Conservation (phyloP, 2,329 filamentous ascomycete genomes). For the Fusarium napiforme region DNA sequence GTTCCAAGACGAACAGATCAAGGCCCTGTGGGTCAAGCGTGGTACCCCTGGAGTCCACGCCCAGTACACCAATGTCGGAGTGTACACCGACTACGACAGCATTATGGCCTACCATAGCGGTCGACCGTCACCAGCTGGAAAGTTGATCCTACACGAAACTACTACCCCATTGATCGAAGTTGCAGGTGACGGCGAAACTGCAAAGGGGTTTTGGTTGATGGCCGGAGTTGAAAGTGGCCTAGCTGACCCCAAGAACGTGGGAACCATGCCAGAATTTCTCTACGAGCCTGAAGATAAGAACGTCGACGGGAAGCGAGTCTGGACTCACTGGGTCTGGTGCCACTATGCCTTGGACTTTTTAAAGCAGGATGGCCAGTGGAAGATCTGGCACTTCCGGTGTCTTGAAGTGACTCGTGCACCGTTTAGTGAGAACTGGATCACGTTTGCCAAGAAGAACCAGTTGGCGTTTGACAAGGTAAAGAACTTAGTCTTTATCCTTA, state of each 20-base stretch:
- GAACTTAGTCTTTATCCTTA: too few species aligned
- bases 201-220: neutral
- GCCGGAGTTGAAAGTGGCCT: neutral
- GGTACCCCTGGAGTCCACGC: neutral
- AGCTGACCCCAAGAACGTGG: neutral
- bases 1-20: neutral
- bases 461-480: neutral
- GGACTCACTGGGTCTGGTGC: neutral
- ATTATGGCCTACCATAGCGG: neutral
- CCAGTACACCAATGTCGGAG: neutral
- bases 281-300: neutral
- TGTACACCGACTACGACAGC: neutral
- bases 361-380: neutral
- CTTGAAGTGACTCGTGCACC: neutral
- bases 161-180: neutral
- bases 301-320: fast-evolving
- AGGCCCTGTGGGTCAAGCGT: neutral
- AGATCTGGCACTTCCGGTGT: neutral
- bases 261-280: neutral
- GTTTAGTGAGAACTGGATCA: neutral
- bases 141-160: neutral
- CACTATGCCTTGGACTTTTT: neutral
- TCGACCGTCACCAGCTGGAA: neutral
- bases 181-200: neutral
- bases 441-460: neutral